Base-by-base conservation (phyloP, 1,284 basidiomycete genomes). In the Apiotrichum mycotoxinovorans region DNA sequence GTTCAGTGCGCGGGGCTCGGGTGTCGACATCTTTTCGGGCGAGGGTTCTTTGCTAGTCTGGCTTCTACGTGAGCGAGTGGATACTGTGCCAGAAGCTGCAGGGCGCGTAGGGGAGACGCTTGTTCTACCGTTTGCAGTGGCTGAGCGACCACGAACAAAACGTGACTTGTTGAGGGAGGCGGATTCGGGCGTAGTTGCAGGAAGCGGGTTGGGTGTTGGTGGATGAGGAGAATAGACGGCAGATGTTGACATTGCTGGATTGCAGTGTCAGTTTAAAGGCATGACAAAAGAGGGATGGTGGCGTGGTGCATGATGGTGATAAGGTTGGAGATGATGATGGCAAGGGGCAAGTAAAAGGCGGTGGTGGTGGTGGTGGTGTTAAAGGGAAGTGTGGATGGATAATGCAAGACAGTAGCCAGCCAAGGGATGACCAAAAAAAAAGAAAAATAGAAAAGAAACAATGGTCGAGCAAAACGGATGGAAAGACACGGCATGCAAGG, bases 61-160 rank as follows among this genome's bases (percentile, higher is more conserved):
- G 25, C 54, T 54, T 7, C 51, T 52, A 8, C 54, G 58, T 38
- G 58, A 50, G 8, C 58, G 58, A 14, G 54, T 53, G 38, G 51
- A 45, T 25, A 47, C 34, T 10, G 49, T 18, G 15, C 51, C 48
- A 4, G 51, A 40, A 18, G 54, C 46, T 22, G 45, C 46, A 18
- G 59, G 46, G 44, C 53, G 56, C 25, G 60, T 52, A 20, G 60
- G 56, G n/a, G 60, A 61, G 25, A 50, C 49, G 33, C 56, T 57
- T 22, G 49, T 41, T 45, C 25, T 14, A 22, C 35, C 35, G 49
- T 40, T 45, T 18, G 30, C 2, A 20, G 51, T 52, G 15, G 41
- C n/a, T 17, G 60, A 56, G 30, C 57, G 56, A 30, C 50, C 53
- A 20, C 52, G 56, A 15, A 48, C 41, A 26, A 34, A 58, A 27